These are phyloP conservation scores for Sequoiadendron giganteum DNA, from an alignment of 75 land plant genomes.

Conservation along the genomic window DNA sequence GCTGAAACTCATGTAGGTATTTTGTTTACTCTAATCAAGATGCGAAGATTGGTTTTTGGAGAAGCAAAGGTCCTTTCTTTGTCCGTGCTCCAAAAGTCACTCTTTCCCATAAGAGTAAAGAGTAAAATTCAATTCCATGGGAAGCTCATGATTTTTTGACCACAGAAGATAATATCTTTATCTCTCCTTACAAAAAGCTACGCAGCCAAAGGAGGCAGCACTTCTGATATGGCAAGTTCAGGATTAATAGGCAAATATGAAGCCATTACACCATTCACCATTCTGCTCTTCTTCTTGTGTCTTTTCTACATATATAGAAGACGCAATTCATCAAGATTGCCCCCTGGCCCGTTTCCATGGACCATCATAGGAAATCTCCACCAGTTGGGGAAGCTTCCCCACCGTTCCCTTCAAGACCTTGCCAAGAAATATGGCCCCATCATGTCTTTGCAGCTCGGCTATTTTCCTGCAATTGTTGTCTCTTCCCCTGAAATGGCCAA, in stretches of 20 bases:
- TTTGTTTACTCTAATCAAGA: too few relatives aligned
- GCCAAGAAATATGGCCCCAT: constrained; percentile 13
- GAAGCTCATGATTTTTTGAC: too few relatives aligned
- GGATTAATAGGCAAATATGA: not conserved
- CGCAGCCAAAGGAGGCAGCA: too few relatives aligned
- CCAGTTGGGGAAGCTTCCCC: not conserved
- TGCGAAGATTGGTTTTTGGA: too few relatives aligned
- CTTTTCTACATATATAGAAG: not conserved
- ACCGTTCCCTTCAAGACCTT: not conserved
- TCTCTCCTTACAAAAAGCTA: too few relatives aligned
- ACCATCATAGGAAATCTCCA: constrained; percentile 9
- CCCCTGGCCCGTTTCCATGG: not conserved
- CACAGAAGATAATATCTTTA: too few relatives aligned
- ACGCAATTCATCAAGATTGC: not conserved
- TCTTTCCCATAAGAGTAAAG: too few relatives aligned
- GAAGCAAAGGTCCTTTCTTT: too few relatives aligned
- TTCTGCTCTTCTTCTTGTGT: not conserved
- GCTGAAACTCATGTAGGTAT: too few relatives aligned
- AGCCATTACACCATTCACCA: not conserved
- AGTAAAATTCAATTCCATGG: too few relatives aligned
- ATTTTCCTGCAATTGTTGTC: not conserved
- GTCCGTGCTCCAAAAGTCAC: too few relatives aligned
- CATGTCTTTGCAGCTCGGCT: constrained; percentile 6
- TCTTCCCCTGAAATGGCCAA: constrained; percentile 8
- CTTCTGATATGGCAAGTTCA: too few relatives aligned